Base-by-base conservation (phyloP, 441 rosid genomes). In the Populus tomentosa region DNA sequence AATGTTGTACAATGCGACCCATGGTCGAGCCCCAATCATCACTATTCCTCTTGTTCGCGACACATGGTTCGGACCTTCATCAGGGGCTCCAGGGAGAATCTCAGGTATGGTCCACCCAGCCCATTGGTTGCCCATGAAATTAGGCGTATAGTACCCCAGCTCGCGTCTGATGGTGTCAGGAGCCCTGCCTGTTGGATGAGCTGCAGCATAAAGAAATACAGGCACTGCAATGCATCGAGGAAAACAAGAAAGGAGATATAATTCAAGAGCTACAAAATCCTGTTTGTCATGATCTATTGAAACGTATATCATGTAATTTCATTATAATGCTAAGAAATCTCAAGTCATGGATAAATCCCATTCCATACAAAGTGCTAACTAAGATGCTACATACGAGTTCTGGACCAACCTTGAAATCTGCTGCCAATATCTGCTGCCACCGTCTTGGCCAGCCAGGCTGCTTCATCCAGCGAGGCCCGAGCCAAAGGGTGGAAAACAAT, bases 61-160 rank as follows among this genome's bases (percentile, higher is more conserved):
- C 0, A 87, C 86, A 6, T 62, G 80, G 30, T 32, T 78, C 0
- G 91, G 91, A 6, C 94, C 94, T 78, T 82, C 83, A 16, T 90
- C 83, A 2, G 91, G 92, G 61, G 36, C 80, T 68, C 75, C 79
- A 0, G 82, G 74, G 38, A 90, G 88, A 67, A 56, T 65, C 50
- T 85, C 89, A 0, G 88, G 77, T 81, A 81, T 64, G 6, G 87
- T 72, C 89, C 85, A 82, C 13, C 94, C 91, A 0, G 85, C 84
- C 92, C 92, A 90, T 73, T 87, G 90, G 82, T 26, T 84, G 32
- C 89, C 94, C 80, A 83, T 81, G 79, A 71, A 81, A 73, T 89
- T 90, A 1, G 94, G 94, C 79, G 85, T 82, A 82, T 82, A 90
- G 82, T 89, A 90, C 35, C 86, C 90, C 18, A 89, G 84, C 82